Evolutionary conservation across 1,284 basidiomycete species (phyloP).

Genomic region (Butyriboletus appendiculatus): DNA sequence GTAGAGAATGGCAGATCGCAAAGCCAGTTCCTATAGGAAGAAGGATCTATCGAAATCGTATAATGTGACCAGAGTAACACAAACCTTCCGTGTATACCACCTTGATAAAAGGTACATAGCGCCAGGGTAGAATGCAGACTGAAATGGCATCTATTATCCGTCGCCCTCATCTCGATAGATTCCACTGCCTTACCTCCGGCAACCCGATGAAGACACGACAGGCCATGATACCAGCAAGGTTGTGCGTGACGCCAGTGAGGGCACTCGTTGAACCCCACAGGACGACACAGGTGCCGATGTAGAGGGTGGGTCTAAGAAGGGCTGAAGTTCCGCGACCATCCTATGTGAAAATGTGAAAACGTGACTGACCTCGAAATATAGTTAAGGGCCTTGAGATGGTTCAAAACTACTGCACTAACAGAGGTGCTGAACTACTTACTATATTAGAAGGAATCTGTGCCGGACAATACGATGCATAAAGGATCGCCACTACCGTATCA

Average conservation of each 20-base stretch:
- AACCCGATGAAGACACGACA: constrained; percentile 64
- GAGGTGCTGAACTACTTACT: constrained; percentile 34
- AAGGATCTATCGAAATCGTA: not conserved
- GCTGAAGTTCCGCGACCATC: not conserved
- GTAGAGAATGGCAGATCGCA: constrained; percentile 72
- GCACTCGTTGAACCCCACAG: constrained; percentile 64
- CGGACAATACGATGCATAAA: constrained; percentile 62
- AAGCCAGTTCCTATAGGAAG: constrained; percentile 54
- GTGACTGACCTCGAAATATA: constrained; percentile 44
- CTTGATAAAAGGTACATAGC: constrained; percentile 60
- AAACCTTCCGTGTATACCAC: constrained; percentile 66
- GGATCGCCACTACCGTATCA: constrained; percentile 57
- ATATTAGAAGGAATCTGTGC: constrained; percentile 69
- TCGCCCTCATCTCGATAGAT: not conserved
- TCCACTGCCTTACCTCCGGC: constrained; percentile 46
- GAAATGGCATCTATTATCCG: not conserved
- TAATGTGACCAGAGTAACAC: not conserved
- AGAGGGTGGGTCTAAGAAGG: constrained; percentile 52
- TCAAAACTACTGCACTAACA: not conserved
- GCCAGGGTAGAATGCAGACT: constrained; percentile 67
- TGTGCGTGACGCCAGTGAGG: constrained; percentile 58
- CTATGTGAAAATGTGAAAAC: not conserved
- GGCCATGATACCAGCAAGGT: constrained; percentile 55
- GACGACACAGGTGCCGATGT: constrained; percentile 63
- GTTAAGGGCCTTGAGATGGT: constrained; percentile 44